Conservation (phyloP, 768 basidiomycete species). For the Boletus tomentosulus region DNA sequence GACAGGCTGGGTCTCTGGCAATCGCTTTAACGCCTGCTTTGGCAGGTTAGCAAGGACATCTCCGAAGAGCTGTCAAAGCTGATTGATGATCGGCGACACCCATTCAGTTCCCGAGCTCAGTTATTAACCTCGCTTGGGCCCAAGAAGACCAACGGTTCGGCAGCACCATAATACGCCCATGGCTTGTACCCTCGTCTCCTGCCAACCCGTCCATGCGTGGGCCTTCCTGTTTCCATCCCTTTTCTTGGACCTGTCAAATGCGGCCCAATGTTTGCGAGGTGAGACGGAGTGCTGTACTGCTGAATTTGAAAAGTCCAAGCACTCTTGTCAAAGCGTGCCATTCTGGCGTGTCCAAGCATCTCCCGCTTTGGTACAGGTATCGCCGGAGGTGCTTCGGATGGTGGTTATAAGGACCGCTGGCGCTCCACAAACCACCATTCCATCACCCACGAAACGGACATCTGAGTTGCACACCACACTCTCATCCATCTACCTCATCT, state of each 20-base stretch:
- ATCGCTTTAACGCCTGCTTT: not conserved
- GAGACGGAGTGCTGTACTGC: not conserved
- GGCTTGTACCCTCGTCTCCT: not conserved
- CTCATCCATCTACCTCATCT: not conserved
- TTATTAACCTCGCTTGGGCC: conserved; percentile 1
- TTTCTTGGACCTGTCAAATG: conserved; percentile 1
- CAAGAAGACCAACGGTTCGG: conserved; percentile 12
- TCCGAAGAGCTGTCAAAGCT: not conserved
- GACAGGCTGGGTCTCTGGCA: no score
- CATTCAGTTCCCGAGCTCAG: not conserved
- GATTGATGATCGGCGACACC: not conserved
- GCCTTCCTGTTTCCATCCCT: not conserved
- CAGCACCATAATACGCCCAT: conserved; percentile 3
- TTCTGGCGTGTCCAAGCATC: conserved; percentile 11
- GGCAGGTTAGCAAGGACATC: no score
- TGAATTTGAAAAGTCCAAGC: conserved; percentile 9
- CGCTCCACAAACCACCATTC: not conserved
- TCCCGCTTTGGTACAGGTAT: conserved; percentile 13
- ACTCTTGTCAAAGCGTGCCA: conserved; percentile 10
- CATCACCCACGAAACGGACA: not conserved
- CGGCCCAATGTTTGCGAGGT: conserved; percentile 9
- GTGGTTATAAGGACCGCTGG: conserved; percentile 10
- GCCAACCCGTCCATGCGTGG: not conserved
- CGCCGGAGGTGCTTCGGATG: not conserved
- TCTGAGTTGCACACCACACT: no score